A percentile compares a stretch with the other conserved stretches of the same genome.
phyloP scores from a whole-genome alignment of 768 basidiomycete species.

The Mycena metata region DNA sequence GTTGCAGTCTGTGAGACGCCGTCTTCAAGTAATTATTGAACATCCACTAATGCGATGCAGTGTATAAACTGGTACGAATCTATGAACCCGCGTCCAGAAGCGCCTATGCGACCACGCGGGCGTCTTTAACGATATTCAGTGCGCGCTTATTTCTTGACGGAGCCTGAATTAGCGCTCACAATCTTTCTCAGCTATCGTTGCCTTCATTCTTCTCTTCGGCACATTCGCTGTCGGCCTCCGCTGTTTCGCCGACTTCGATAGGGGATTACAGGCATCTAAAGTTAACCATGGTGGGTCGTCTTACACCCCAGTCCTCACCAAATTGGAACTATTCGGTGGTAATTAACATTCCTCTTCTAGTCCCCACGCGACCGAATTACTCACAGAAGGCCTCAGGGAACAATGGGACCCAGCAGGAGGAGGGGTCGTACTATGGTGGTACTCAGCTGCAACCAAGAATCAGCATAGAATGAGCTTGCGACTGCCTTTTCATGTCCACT shows the following conservation, averaged over 20 bases:
- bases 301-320: constrained; percentile 42
- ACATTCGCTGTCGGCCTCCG: constrained; percentile 83
- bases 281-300: constrained; percentile 71
- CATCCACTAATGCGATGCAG: constrained; percentile 50
- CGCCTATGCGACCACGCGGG: constrained; percentile 80
- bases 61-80: constrained; percentile 90
- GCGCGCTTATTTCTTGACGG: constrained; percentile 41
- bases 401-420: constrained; percentile 61
- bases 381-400: constrained; percentile 54
- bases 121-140: constrained; percentile 88
- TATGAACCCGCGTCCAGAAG: constrained; percentile 70
- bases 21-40: not conserved
- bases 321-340: constrained; percentile 51
- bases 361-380: constrained; percentile 62
- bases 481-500: constrained; percentile 10
- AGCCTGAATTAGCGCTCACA: not conserved
- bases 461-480: constrained; percentile 75
- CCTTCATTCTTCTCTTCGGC: constrained; percentile 79
- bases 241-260: constrained; percentile 87
- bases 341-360: constrained; percentile 50
- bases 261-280: constrained; percentile 82
- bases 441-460: constrained; percentile 62
- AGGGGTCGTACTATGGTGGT: constrained; percentile 67
- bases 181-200: constrained; percentile 69
- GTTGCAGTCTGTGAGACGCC: constrained; percentile 55